Evolutionary conservation across 2,329 filamentous ascomycete species (phyloP).

Genomic region (Fusarium zealandicum): DNA sequence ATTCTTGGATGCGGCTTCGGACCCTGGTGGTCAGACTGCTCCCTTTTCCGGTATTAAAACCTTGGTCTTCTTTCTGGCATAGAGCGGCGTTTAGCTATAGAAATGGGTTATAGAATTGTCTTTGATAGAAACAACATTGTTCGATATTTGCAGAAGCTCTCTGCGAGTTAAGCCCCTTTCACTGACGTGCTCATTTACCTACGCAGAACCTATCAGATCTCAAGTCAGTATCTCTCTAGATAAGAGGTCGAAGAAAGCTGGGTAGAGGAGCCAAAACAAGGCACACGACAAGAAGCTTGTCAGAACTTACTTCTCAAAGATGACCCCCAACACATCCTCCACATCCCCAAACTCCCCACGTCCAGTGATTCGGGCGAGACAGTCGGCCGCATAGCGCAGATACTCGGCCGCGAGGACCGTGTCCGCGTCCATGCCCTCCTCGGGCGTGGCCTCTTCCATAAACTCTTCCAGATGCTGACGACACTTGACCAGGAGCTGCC

Average conservation of each 20-base stretch:
- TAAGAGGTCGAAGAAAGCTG: not conserved
- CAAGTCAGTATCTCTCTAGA: conserved; percentile 28
- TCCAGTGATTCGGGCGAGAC: conserved; percentile 87
- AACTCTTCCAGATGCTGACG: conserved; percentile 76
- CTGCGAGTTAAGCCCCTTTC: not conserved
- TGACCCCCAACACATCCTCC: conserved; percentile 93
- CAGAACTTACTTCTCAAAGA: conserved; percentile 88
- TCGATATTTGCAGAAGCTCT: conserved; percentile 9
- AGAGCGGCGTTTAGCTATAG: conserved; percentile 20
- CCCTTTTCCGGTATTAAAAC: conserved; percentile 5
- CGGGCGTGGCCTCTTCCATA: conserved; percentile 61
- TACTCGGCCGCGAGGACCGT: conserved; percentile 91
- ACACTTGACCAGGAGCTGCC: conserved; percentile 79
- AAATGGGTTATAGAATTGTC: conserved; percentile 18
- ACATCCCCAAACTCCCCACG: conserved; percentile 86
- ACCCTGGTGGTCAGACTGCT: conserved; percentile 27
- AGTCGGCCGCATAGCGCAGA: conserved; percentile 79
- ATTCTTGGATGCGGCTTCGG: conserved; percentile 19
- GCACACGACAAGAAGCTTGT: not conserved
- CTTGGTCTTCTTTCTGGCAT: conserved; percentile 17
- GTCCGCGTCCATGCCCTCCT: conserved; percentile 66
- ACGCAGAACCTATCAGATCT: conserved; percentile 53
- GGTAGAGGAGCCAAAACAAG: not conserved
- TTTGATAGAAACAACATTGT: conserved; percentile 13
- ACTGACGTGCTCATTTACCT: conserved; percentile 48